Conservation (phyloP, 495 filamentous ascomycete species). For the Margaritispora aquatica region DNA sequence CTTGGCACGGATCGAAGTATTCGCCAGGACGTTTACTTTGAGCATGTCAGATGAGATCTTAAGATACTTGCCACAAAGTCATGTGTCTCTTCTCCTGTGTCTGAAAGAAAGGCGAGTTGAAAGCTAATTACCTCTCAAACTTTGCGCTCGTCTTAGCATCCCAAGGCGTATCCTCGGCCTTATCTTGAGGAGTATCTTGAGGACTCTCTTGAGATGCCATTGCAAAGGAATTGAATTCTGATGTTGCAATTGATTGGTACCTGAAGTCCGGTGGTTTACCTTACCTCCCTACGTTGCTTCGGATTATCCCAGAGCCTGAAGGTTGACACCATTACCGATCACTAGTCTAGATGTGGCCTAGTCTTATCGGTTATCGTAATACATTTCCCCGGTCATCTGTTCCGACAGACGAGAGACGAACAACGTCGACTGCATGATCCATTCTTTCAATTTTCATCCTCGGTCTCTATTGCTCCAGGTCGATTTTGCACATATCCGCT, state of each 20-base stretch:
- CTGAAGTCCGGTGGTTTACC: no score
- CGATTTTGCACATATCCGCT: no score
- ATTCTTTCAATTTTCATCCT: no score
- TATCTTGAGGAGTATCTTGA: conserved; percentile 2
- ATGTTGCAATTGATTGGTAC: not conserved
- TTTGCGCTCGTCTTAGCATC: conserved; percentile 33
- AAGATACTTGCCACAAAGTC: not conserved
- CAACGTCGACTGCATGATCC: no score
- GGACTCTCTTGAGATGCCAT: conserved; percentile 15
- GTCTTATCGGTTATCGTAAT: not conserved
- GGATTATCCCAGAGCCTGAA: no score
- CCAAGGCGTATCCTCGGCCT: conserved; percentile 1
- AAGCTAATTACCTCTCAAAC: conserved; percentile 34
- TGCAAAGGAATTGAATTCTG: not conserved
- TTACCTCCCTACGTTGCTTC: no score
- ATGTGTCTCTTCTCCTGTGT: not conserved
- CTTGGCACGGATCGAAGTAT: conserved; percentile 91
- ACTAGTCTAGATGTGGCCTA: not conserved
- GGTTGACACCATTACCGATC: no score
- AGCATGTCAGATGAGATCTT: not conserved
- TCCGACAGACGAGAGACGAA: not conserved
- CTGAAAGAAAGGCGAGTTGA: not conserved
- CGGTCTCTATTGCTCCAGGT: no score
- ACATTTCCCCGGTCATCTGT: not conserved
- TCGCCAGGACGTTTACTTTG: conserved; percentile 77